Conservation (phyloP, 306 rosid species). For the Calophaca sinica region DNA sequence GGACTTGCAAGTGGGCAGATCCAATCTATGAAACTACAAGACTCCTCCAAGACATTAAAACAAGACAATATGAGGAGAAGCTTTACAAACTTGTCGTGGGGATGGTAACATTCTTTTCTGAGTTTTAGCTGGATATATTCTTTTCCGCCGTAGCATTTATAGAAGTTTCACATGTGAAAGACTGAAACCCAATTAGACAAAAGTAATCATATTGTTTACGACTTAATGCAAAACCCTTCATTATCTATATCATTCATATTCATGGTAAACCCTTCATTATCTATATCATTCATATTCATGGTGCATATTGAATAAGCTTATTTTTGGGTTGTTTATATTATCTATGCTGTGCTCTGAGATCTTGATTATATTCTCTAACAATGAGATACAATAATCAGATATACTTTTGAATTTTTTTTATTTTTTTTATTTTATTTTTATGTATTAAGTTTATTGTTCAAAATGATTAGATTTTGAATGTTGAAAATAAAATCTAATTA, state of each 20-base stretch:
- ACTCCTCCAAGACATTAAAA: constrained; percentile 89
- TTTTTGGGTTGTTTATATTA: constrained; percentile 20
- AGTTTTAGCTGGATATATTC: constrained; percentile 31
- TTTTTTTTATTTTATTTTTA: too few relatives aligned
- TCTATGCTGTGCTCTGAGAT: constrained; percentile 16
- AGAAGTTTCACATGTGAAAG: constrained; percentile 33
- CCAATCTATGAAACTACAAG: constrained; percentile 98
- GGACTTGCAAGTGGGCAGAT: constrained; percentile 97
- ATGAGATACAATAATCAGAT: constrained; percentile 22
- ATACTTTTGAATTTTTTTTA: constrained; percentile 27
- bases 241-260: constrained; percentile 23
- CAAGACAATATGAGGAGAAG: constrained; percentile 89
- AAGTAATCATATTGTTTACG: neutral
- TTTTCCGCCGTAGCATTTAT: constrained; percentile 19
- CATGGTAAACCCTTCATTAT: neutral
- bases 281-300: constrained; percentile 6
- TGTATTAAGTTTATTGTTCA: constrained; percentile 17
- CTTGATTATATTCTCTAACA: constrained; percentile 29
- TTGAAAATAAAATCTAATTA: constrained; percentile 11
- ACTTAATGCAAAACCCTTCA: constrained; percentile 18
- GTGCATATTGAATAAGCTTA: constrained; percentile 19
- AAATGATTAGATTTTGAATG: constrained; percentile 29
- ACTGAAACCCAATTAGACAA: constrained; percentile 10
- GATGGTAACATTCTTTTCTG: constrained; percentile 70
- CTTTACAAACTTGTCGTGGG: constrained; percentile 85